Conservation (phyloP, 2,329 filamentous ascomycete genomes). For the Rhinocladiella mackenziei region DNA sequence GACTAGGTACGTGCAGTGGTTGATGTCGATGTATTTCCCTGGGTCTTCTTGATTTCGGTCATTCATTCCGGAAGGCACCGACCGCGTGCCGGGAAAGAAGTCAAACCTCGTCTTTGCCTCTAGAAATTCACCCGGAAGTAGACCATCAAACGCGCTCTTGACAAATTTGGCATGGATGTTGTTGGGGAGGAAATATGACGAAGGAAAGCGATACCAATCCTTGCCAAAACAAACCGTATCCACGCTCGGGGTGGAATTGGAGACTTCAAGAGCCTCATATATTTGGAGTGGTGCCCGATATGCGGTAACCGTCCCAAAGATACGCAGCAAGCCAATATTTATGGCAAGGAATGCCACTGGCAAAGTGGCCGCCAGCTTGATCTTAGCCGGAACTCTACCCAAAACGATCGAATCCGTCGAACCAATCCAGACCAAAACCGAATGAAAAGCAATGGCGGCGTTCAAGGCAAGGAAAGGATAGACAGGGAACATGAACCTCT, state of each 20-base stretch:
- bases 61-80: constrained; percentile 80
- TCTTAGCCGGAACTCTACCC: constrained; percentile 66
- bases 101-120: constrained; percentile 67
- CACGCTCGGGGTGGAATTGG: constrained; percentile 54
- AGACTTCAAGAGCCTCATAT: constrained; percentile 46
- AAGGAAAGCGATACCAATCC: constrained; percentile 97
- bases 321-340: constrained; percentile 65
- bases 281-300: constrained; percentile 78
- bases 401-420: constrained; percentile 64
- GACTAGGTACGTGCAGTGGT: constrained; percentile 75
- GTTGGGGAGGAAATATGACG: constrained; percentile 83
- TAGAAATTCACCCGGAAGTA: constrained; percentile 86
- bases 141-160: constrained; percentile 80
- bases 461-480: constrained; percentile 90
- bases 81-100: constrained; percentile 78
- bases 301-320: constrained; percentile 70
- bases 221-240: constrained; percentile 85
- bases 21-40: constrained; percentile 74
- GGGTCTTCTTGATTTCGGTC: constrained; percentile 82
- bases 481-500: constrained; percentile 96
- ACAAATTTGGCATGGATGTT: constrained; percentile 83
- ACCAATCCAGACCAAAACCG: constrained; percentile 71
- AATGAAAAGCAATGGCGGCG: constrained; percentile 77
- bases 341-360: constrained; percentile 57
- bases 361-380: constrained; percentile 59